Evolutionary conservation across 441 rosid genomes (phyloP), one percentile per base, ranked within the genome.

Genomic region (Omphalea diandra): DNA sequence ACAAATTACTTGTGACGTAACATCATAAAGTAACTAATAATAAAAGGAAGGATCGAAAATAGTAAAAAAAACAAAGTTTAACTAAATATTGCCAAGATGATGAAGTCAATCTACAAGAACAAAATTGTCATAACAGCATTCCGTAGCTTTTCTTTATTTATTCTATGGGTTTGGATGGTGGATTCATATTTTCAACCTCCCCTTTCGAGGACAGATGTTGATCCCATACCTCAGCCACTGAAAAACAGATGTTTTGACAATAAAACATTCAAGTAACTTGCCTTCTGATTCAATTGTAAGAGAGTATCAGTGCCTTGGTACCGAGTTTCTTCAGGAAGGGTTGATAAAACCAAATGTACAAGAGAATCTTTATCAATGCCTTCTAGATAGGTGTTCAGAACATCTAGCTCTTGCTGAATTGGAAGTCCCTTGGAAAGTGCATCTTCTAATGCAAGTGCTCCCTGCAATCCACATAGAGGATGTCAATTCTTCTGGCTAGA

Each of bases 351-450:
- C 86, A 93, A 78, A 77, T 83, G 91, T 71, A 93, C 75, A 59
- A 86, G 80, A 7, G 93, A 87, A 73, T 90, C 94, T 72, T 91
- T 85, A 36, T 91, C 87, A 70, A 77, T 73, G 58, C 90, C 97
- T 69, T 93, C 88, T 63, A 93, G 85, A 70, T 85, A 80, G 54
- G 77, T 75, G 70, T 81, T 85, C 67, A 96, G 80, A 71, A 83
- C 77, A 76, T 83, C 86, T 38, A 93, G 81, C 79, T 93, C 98
- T 75, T 87, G 84, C 74, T 87, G 87, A 80, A 93, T 85, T 66
- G 99, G 98, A 33, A 88, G 85, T 65, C 99, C 99, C 83, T 86
- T 82, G 43, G 95, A 87, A 75, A 93, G 97, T 67, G 96, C 89
- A 83, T 91, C 97, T 78, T 93, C 98, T 68, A 95, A 75, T 32